Percentiles rank a stretch among this genome's conserved stretches.
These are phyloP conservation scores for Fusarium continuum DNA, from an alignment of 2,329 filamentous ascomycete species.

Conservation along the genomic window DNA sequence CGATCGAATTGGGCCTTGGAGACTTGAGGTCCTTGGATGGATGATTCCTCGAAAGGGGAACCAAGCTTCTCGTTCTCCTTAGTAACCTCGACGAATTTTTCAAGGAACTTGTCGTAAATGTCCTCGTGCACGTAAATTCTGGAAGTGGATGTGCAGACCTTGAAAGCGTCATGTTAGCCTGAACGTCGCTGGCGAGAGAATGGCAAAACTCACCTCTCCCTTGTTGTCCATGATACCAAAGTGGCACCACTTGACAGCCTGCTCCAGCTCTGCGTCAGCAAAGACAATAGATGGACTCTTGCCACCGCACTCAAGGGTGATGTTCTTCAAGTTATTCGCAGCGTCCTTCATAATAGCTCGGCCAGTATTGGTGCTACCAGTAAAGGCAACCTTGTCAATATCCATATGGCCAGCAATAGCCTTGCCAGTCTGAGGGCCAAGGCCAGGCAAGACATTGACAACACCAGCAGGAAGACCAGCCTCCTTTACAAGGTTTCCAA, in stretches of 20 bases:
- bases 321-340: constrained; percentile 65
- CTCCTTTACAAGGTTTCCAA: constrained; percentile 71
- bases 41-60: constrained; percentile 68
- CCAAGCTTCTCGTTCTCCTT: constrained; percentile 64
- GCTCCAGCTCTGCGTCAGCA: constrained; percentile 66
- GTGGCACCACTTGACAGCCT: constrained; percentile 63
- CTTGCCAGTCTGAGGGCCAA: constrained; percentile 69
- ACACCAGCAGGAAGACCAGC: constrained; percentile 79
- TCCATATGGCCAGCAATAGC: constrained; percentile 69
- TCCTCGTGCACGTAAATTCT: constrained; percentile 67
- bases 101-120: constrained; percentile 67
- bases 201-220: constrained; percentile 56
- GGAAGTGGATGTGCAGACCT: constrained; percentile 67
- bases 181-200: accelerated
- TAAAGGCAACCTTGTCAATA: constrained; percentile 77
- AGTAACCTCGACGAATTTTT: constrained; percentile 59
- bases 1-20: constrained; percentile 71
- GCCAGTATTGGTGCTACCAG: constrained; percentile 72
- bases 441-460: constrained; percentile 75
- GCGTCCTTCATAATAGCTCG: constrained; percentile 75
- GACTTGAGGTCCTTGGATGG: constrained; percentile 73
- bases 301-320: constrained; percentile 66
- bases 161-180: background rate
- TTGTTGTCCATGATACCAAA: constrained; percentile 61
- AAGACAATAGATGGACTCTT: constrained; percentile 67